A percentile compares a stretch with the other conserved stretches of the same genome.
phyloP scores from a whole-genome alignment of 192 early-diverging fungal genomes.

The Podila minutissima region DNA sequence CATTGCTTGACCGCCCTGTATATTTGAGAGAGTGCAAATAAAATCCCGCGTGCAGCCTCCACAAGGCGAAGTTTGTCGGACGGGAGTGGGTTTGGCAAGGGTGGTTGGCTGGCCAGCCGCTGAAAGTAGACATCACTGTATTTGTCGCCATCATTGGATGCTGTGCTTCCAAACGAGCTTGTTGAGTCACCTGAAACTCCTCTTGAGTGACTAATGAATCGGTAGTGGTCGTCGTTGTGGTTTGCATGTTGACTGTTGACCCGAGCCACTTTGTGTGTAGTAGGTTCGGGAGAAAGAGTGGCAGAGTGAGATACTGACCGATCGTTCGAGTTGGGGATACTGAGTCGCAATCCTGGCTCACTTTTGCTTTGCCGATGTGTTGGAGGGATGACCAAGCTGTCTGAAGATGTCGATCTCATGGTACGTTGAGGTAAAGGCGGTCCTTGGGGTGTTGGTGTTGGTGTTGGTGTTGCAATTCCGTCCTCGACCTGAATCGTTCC shows the following conservation, averaged over 20 bases:
- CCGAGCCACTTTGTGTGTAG: conserved; percentile 6
- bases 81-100: conserved; percentile 25
- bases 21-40: conserved; percentile 57
- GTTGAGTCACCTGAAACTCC: conserved; percentile 53
- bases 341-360: conserved; percentile 32
- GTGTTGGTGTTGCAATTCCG: background rate
- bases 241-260: conserved; percentile 26
- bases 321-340: conserved; percentile 6
- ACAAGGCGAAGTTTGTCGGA: conserved; percentile 45
- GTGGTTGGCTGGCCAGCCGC: conserved; percentile 29
- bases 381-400: conserved; percentile 17
- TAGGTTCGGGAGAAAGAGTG: conserved; percentile 17
- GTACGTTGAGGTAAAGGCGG: background rate
- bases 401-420: conserved; percentile 11
- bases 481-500: background rate
- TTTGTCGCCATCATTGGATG: conserved; percentile 43
- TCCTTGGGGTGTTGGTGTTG: background rate
- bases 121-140: conserved; percentile 54
- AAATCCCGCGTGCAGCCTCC: conserved; percentile 53
- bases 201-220: conserved; percentile 49
- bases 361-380: conserved; percentile 32
- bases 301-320: conserved; percentile 2
- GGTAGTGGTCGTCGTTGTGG: conserved; percentile 28
- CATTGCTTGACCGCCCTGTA: conserved; percentile 54
- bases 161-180: conserved; percentile 33